Conservation (phyloP, 768 basidiomycete species). For the Piloderma croceum region DNA sequence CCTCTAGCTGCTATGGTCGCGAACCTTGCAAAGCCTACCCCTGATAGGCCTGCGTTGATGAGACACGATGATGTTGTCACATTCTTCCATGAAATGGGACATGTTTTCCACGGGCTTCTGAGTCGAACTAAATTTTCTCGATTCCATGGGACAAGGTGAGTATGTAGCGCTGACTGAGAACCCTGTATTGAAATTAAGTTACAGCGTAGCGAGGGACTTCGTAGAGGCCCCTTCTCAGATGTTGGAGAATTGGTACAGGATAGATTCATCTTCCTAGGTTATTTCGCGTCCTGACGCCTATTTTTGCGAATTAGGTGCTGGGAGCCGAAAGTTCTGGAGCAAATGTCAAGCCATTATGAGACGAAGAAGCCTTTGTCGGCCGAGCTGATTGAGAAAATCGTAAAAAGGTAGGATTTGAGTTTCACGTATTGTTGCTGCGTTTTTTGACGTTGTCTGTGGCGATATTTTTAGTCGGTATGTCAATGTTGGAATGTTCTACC, state of each 20-base stretch:
- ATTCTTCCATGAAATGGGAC: conserved; percentile 90
- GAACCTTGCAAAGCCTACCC: conserved; percentile 81
- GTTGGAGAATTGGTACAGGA: conserved; percentile 91
- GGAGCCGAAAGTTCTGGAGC: conserved; percentile 70
- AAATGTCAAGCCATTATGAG: conserved; percentile 79
- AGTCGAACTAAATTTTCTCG: conserved; percentile 64
- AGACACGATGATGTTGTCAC: conserved; percentile 84
- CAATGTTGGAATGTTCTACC: conserved; percentile 76
- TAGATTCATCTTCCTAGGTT: conserved; percentile 7
- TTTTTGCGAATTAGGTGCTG: conserved; percentile 49
- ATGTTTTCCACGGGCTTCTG: conserved; percentile 65
- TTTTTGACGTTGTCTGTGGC: background rate
- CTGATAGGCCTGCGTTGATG: conserved; percentile 78
- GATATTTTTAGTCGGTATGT: conserved; percentile 53
- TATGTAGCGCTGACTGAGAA: no score
- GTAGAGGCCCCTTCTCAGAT: conserved; percentile 91
- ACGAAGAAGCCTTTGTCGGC: conserved; percentile 64
- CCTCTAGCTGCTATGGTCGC: conserved; percentile 85
- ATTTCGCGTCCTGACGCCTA: background rate
- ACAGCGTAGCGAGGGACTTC: conserved; percentile 68
- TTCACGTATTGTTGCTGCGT: background rate
- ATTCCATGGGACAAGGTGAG: conserved; percentile 75
- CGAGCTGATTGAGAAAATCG: conserved; percentile 72
- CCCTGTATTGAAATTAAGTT: no score
- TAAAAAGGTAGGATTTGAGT: conserved; percentile 52